Conservation (phyloP, 306 rosid genomes). For the Prunus fruticosa region DNA sequence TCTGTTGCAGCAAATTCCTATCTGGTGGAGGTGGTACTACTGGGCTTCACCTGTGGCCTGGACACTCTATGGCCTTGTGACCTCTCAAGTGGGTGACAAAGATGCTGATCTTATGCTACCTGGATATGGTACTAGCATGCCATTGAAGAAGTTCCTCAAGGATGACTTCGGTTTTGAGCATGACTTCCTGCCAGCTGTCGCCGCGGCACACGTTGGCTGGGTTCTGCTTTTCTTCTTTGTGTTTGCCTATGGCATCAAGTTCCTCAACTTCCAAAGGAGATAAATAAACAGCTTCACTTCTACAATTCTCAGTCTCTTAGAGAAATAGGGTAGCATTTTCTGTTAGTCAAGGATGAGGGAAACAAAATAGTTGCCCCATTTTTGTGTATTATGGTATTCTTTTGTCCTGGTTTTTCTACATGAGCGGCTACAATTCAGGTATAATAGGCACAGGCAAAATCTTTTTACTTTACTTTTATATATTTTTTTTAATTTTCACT, state of each 20-base stretch:
- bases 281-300: not conserved
- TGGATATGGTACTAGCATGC: conserved; percentile 9
- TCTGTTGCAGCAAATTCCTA: conserved; percentile 37
- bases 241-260: conserved; percentile 65
- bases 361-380: not conserved
- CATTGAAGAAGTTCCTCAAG: conserved; percentile 40
- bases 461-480: no score
- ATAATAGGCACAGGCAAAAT: not conserved
- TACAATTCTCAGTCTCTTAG: not conserved
- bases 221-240: conserved; percentile 47
- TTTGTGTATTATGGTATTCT: not conserved
- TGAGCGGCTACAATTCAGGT: not conserved
- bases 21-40: conserved; percentile 60
- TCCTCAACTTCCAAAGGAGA: conserved; percentile 62
- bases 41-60: conserved; percentile 52
- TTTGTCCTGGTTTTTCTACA: conserved; percentile 7
- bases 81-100: conserved; percentile 42
- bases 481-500: no score
- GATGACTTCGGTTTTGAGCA: conserved; percentile 38
- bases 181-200: conserved; percentile 45
- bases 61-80: conserved; percentile 44
- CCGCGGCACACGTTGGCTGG: conserved; percentile 44
- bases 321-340: not conserved
- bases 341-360: not conserved
- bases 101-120: conserved; percentile 24